These are phyloP conservation scores for Aphanomyces cochlioides DNA, from an alignment of 352 stramenopile species.

Conservation along the genomic window DNA sequence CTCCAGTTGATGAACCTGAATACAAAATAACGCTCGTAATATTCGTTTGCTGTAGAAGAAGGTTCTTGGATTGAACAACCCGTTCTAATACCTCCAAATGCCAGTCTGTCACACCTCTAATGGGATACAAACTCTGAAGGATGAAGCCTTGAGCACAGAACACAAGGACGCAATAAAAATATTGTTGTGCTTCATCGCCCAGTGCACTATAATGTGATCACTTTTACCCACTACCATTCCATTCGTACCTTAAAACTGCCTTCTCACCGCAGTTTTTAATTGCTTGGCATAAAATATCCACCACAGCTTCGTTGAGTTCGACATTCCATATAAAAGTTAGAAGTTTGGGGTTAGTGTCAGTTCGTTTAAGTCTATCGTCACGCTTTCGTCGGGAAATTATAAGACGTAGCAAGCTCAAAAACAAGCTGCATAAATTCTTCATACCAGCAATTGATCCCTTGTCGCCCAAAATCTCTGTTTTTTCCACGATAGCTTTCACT, in stretches of 20 bases:
- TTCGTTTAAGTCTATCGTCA: conserved; percentile 1
- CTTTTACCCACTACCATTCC: conserved; percentile 18
- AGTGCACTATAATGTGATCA: conserved; percentile 34
- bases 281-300: neutral
- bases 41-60: conserved; percentile 63
- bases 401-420: conserved; percentile 30
- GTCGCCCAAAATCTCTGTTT: conserved; percentile 41
- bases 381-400: neutral
- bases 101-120: conserved; percentile 36
- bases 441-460: conserved; percentile 49
- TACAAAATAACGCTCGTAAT: conserved; percentile 58
- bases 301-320: neutral
- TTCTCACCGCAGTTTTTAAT: neutral
- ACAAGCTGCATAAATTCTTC: conserved; percentile 54
- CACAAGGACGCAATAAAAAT: conserved; percentile 65
- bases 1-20: conserved; percentile 11
- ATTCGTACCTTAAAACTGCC: neutral
- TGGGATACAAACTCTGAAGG: conserved; percentile 51
- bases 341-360: neutral
- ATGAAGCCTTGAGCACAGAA: conserved; percentile 58
- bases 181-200: conserved; percentile 56
- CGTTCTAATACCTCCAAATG: conserved; percentile 41
- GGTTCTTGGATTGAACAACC: conserved; percentile 45
- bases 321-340: neutral
- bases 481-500: conserved; percentile 50